Evolutionary conservation across 306 rosid genomes (phyloP).

Genomic region (Trichosanthes truncata): DNA sequence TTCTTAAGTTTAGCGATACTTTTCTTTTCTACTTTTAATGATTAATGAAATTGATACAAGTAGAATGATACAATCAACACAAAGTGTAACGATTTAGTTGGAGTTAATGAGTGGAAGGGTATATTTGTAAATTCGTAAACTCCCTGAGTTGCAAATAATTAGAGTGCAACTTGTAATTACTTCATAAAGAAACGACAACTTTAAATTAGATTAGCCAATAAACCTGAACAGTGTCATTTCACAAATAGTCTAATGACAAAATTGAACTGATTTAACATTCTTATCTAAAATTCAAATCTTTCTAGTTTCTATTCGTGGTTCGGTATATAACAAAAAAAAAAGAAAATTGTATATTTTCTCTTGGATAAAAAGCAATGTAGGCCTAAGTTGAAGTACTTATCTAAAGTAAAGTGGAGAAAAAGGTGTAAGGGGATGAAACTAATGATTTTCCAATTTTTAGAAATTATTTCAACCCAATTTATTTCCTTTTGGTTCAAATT

Average conservation of each 20-base stretch:
- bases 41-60: neutral
- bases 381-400: neutral
- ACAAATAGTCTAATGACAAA: neutral
- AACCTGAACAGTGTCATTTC: neutral
- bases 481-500: neutral
- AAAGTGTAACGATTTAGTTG: neutral
- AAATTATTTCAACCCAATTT: neutral
- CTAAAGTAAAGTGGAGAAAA: neutral
- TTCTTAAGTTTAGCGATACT: neutral
- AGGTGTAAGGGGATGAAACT: neutral
- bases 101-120: neutral
- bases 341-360: neutral
- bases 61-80: neutral
- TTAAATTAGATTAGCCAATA: neutral
- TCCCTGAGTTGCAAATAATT: neutral
- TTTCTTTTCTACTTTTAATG: neutral
- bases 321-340: too few species aligned
- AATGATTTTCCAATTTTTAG: neutral
- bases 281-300: too few species aligned
- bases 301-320: too few species aligned
- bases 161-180: neutral
- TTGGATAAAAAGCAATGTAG: too few species aligned
- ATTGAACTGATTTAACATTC: neutral
- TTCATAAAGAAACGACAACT: neutral
- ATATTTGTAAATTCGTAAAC: neutral